Evolutionary conservation across 805 yeast genomes (phyloP).

Genomic region (Candida namnaoensis): DNA sequence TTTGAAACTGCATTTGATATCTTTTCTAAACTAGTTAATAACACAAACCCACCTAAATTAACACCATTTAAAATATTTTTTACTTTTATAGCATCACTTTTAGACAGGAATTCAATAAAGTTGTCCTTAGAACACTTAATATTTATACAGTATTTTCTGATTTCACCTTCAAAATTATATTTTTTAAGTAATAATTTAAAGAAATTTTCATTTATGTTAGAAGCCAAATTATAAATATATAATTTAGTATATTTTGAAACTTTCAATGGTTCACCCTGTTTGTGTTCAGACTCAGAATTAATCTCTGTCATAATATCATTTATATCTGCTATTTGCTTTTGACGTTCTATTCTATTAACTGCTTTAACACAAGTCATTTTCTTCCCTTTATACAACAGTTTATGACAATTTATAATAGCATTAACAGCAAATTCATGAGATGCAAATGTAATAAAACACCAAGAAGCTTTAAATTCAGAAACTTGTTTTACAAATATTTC

Average conservation of each 20-base stretch:
- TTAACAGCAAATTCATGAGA: slow-evolving; percentile 34
- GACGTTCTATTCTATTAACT: slow-evolving; percentile 14
- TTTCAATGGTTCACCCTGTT: too few species aligned
- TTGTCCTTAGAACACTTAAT: slow-evolving; percentile 8
- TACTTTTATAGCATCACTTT: slow-evolving; percentile 13
- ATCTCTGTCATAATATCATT: too few species aligned
- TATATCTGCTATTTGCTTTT: slow-evolving; percentile 1
- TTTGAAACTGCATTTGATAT: too few species aligned
- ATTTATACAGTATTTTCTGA: slow-evolving; percentile 8
- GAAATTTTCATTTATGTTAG: slow-evolving; percentile 16
- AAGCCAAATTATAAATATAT: slow-evolving; percentile 16
- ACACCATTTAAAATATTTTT: slow-evolving; percentile 16
- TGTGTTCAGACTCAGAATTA: too few species aligned
- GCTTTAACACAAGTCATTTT: slow-evolving; percentile 21
- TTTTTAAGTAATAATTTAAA: slow-evolving; percentile 16
- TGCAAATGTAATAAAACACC: slow-evolving; percentile 42
- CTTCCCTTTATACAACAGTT: slow-evolving; percentile 17
- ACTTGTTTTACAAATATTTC: slow-evolving; percentile 42
- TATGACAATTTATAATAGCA: slow-evolving; percentile 28
- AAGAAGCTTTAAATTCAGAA: slow-evolving; percentile 21
- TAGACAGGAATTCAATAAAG: slow-evolving; percentile 18
- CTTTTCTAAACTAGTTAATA: slow-evolving; percentile 5
- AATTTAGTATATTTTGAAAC: slow-evolving; percentile 2
- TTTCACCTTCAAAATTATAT: slow-evolving; percentile 12
- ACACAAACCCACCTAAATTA: slow-evolving; percentile 9